Conservation (phyloP, 306 rosid genomes). For the Quercus cerris region DNA sequence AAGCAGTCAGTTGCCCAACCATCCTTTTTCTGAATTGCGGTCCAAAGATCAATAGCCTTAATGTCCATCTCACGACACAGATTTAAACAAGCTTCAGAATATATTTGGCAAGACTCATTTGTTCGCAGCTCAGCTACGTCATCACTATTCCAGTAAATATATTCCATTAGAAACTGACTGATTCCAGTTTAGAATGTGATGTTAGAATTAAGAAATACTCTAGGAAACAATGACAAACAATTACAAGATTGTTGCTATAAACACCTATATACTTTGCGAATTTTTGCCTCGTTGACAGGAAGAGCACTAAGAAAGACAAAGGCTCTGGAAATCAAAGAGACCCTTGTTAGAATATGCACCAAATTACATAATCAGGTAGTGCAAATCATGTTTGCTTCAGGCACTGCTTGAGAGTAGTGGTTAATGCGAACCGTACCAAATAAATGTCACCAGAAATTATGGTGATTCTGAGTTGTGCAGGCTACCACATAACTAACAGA, state of each 20-base stretch:
- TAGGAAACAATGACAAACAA: neutral
- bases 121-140: slow-evolving; percentile 7
- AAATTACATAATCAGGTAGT: neutral
- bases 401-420: no score
- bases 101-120: slow-evolving; percentile 48
- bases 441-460: no score
- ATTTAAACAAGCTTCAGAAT: slow-evolving; percentile 75
- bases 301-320: slow-evolving; percentile 62
- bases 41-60: slow-evolving; percentile 56
- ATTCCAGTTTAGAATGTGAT: neutral
- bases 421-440: neutral
- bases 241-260: neutral
- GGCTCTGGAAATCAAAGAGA: slow-evolving; percentile 37
- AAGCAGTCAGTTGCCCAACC: slow-evolving; percentile 54
- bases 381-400: neutral
- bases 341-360: slow-evolving; percentile 1
- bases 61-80: slow-evolving; percentile 55
- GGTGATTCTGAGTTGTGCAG: neutral
- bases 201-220: neutral
- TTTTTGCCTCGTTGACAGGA: slow-evolving; percentile 47
- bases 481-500: neutral
- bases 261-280: slow-evolving; percentile 28
- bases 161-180: no score
- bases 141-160: slow-evolving; percentile 12
- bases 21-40: slow-evolving; percentile 45